Evolutionary conservation across 1,284 basidiomycete genomes (phyloP).

Genomic region (Takashimella koratensis): DNA sequence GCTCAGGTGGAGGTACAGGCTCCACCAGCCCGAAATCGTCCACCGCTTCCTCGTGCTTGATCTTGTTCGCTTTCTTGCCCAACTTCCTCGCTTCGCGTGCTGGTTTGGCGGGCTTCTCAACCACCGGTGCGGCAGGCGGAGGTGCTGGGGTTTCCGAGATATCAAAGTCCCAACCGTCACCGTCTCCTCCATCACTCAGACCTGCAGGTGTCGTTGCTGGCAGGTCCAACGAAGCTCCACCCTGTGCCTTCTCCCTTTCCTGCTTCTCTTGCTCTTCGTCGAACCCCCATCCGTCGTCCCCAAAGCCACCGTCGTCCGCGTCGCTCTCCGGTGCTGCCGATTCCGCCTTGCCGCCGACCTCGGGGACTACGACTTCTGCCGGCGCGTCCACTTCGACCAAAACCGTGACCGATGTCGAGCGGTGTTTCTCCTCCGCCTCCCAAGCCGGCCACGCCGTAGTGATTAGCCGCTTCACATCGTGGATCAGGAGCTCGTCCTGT

Average conservation of each 20-base stretch:
- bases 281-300: conserved; percentile 31
- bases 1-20: not conserved
- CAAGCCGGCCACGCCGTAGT: conserved; percentile 16
- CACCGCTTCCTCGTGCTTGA: conserved; percentile 8
- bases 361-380: conserved; percentile 1
- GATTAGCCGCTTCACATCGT: conserved; percentile 17
- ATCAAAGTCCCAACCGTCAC: conserved; percentile 51
- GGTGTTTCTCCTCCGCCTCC: conserved; percentile 10
- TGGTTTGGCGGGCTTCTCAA: not conserved
- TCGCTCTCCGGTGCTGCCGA: not conserved
- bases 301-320: not conserved
- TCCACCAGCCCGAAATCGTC: conserved; percentile 13
- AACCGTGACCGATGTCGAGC: conserved; percentile 14
- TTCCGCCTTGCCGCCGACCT: not conserved
- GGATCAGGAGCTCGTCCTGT: conserved; percentile 27
- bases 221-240: not conserved
- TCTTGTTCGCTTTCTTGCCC: conserved; percentile 34
- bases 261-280: conserved; percentile 14
- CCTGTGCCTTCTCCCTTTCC: not conserved
- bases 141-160: conserved; percentile 7
- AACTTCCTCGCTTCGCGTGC: conserved; percentile 33
- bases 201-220: conserved; percentile 1
- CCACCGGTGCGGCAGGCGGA: conserved; percentile 6
- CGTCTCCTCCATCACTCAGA: conserved; percentile 19
- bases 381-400: conserved; percentile 26